phyloP scores from a whole-genome alignment of 2,329 filamentous ascomycete genomes.

The Aspergillus brunneoviolaceus region DNA sequence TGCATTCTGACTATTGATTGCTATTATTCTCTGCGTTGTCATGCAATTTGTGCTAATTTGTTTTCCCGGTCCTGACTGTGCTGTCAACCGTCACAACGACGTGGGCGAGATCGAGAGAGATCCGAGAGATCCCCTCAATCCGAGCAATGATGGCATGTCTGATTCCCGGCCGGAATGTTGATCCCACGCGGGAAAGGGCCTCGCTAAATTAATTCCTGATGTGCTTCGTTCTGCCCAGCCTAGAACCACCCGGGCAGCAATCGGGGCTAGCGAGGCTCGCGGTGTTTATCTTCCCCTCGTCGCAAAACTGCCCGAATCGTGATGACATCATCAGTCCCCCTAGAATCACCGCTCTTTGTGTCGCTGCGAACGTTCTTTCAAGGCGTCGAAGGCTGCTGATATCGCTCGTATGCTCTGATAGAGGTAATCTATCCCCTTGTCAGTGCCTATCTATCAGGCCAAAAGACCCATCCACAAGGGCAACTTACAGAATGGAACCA shows the following conservation, averaged over 20 bases:
- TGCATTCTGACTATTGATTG: neutral
- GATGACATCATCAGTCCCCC: conserved; percentile 1
- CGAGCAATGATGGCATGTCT: neutral
- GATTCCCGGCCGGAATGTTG: neutral
- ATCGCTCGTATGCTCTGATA: conserved; percentile 29
- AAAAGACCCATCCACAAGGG: neutral
- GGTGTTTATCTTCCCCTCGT: neutral
- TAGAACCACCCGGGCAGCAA: neutral
- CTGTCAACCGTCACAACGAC: neutral
- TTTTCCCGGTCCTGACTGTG: conserved; percentile 1
- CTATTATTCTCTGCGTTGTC: conserved; percentile 4
- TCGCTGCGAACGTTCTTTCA: conserved; percentile 20
- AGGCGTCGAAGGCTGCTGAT: conserved; percentile 29
- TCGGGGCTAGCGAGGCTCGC: neutral
- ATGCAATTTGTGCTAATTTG: conserved; percentile 1
- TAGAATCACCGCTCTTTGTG: conserved; percentile 29
- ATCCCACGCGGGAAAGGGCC: conserved; percentile 1
- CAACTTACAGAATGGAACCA: conserved; percentile 57
- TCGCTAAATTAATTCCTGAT: neutral
- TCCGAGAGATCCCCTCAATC: neutral
- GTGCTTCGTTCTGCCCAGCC: neutral
- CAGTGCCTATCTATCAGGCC: neutral
- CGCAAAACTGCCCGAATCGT: neutral
- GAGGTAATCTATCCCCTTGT: neutral
- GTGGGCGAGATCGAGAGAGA: neutral